Evolutionary conservation across 345 rosid genomes (phyloP).

Genomic region (Boechera retrofracta): DNA sequence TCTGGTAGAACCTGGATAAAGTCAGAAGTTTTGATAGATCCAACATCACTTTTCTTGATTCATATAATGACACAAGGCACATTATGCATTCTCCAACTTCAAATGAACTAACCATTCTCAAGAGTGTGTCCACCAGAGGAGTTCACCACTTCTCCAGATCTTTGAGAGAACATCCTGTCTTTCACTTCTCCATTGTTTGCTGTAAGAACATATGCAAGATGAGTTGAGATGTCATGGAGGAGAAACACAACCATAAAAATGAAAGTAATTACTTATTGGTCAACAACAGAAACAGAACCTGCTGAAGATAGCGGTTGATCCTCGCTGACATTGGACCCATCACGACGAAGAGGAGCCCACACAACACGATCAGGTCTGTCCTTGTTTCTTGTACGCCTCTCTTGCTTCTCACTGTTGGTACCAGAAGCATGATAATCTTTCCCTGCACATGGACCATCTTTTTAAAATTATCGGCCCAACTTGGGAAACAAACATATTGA

Average conservation of each 20-base stretch:
- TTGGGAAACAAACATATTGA: conserved; percentile 19
- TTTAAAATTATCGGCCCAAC: conserved; percentile 26
- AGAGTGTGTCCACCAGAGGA: conserved; percentile 43
- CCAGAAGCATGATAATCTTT: conserved; percentile 54
- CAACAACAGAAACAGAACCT: conserved; percentile 48
- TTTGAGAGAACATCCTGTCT: conserved; percentile 42
- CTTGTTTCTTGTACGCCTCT: conserved; percentile 59
- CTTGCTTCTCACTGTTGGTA: conserved; percentile 54
- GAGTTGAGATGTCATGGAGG: conserved; percentile 22
- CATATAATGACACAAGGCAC: conserved; percentile 2
- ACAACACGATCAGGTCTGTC: conserved; percentile 76
- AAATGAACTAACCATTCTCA: conserved; percentile 51
- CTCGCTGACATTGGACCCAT: conserved; percentile 55
- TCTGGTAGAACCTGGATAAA: conserved; percentile 52
- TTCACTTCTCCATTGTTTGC: conserved; percentile 50
- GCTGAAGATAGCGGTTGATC: conserved; percentile 47
- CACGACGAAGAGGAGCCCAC: conserved; percentile 72
- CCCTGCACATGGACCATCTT: conserved; percentile 53
- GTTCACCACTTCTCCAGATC: conserved; percentile 33
- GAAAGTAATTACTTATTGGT: conserved; percentile 28
- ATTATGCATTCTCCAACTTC: conserved; percentile 25
- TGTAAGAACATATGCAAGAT: conserved; percentile 28
- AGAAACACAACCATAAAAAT: conserved; percentile 5
- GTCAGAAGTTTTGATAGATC: conserved; percentile 13
- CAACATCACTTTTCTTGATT: neutral